Evolutionary conservation across 805 yeast species (phyloP).

Genomic region (Cyberlindnera maritima): DNA sequence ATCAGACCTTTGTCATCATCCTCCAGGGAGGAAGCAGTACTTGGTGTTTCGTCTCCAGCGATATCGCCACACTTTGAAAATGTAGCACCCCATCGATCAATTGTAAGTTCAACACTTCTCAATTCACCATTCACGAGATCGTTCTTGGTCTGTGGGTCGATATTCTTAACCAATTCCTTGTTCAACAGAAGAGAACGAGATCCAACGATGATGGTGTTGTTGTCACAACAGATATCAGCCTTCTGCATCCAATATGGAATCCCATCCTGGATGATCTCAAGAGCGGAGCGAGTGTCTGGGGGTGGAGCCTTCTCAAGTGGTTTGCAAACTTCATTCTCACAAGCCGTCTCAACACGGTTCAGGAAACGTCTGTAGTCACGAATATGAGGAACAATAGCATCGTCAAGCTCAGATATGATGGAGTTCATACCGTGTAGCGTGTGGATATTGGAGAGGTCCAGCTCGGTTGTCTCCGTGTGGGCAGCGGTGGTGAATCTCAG

Average conservation of each 20-base stretch:
- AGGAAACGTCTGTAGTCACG: conserved; percentile 13
- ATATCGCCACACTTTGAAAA: neutral
- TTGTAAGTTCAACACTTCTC: conserved; percentile 31
- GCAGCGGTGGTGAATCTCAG: neutral
- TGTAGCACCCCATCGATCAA: conserved; percentile 21
- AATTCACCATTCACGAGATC: conserved; percentile 40
- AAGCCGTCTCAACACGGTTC: conserved; percentile 2
- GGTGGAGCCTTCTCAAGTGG: neutral
- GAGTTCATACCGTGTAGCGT: conserved; percentile 31
- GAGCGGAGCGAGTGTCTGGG: conserved; percentile 3
- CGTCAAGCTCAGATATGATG: conserved; percentile 21
- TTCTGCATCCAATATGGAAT: conserved; percentile 26
- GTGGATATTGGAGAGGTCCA: conserved; percentile 30
- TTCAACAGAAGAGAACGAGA: conserved; percentile 44
- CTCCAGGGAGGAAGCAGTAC: conserved; percentile 32
- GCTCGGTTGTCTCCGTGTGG: conserved; percentile 12
- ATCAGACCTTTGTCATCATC: conserved; percentile 30
- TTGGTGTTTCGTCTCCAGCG: neutral
- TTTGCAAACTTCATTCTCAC: neutral
- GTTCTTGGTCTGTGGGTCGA: conserved; percentile 34
- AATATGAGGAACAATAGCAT: conserved; percentile 13
- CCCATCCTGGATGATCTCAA: conserved; percentile 17
- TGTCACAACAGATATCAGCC: conserved; percentile 8
- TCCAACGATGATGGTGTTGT: conserved; percentile 32
- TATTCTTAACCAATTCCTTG: conserved; percentile 33